Base-by-base conservation (phyloP, 257 asterid genomes). In the Salvia hispanica region DNA sequence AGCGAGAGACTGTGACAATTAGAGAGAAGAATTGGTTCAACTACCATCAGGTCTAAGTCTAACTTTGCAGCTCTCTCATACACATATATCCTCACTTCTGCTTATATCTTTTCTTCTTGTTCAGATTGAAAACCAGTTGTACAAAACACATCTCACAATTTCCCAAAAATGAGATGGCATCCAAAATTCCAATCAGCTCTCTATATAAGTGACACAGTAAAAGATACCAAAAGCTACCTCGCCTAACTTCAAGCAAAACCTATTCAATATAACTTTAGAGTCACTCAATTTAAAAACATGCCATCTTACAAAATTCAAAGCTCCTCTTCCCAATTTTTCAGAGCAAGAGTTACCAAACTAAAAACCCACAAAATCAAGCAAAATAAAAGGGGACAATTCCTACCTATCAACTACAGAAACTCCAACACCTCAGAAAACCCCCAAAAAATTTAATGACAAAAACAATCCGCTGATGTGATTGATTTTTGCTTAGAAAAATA, bases 291-390 rank as follows among this genome's bases (percentile, higher is more conserved):
- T 61, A 15, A 7, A 9, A 5, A 34, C 0, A 54, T 33, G 33
- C 53, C 34, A 37, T 40, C 31, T 40, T 12, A 5, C 0, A 39
- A 55, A 62, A 16, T 67, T 58, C 6, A 55, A 11, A 62, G 62
- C 47, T 16, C 72, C 40, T 37, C 40, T 64, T 53, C 28, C 16
- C 45, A 9, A n/a, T 58, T 55, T 9, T 4, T 66, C 9, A 25
- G 10, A 21, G 48, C 77, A 28, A 43, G 10, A 15, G 40, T 45
- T 47, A 36, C 64, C 31, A 58, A 18, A 15, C 66, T 60, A 69
- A 39, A 61, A 65, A 62, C 36, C 43, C 65, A 71, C 48, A 37
- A 52, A 28, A 21, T 18, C 12, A 73, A 57, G 53, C 15, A 70
- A 57, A 65, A 1, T 8, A 31, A 25, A 60, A 60, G 25, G 5